Conservation (phyloP, 805 yeast species). For the Tanozyma kutaoensis region DNA sequence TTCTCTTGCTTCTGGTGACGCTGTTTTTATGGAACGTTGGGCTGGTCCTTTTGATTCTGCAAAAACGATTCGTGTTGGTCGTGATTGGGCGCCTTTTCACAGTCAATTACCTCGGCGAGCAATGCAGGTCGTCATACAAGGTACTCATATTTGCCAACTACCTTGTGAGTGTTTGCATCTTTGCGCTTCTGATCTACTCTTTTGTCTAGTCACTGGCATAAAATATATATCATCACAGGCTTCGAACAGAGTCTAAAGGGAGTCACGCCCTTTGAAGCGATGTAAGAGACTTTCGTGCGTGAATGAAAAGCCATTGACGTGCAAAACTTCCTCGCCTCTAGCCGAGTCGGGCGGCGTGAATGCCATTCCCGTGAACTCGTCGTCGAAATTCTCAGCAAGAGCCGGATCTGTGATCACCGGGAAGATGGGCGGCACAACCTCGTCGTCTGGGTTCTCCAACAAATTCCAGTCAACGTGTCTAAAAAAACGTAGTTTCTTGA, state of each 20-base stretch:
- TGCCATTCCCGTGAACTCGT: conserved; percentile 63
- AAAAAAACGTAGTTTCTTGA: conserved; percentile 61
- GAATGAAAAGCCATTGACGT: no score
- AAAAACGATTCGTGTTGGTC: no score
- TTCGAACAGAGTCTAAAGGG: no score
- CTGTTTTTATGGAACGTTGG: no score
- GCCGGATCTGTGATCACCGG: conserved; percentile 74
- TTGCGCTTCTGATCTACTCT: conserved; percentile 1
- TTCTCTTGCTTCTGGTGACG: no score
- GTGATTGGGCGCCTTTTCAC: conserved; percentile 3
- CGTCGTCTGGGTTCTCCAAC: conserved; percentile 27
- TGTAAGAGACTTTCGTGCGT: no score
- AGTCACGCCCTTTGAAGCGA: no score
- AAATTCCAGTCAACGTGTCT: conserved; percentile 61
- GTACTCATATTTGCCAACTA: conserved; percentile 2
- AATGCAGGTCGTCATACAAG: conserved; percentile 4
- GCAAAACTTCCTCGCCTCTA: no score
- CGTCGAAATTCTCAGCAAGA: conserved; percentile 74
- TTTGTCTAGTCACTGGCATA: conserved; percentile 2
- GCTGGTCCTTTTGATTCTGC: no score
- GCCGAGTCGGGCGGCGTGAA: conserved; percentile 13
- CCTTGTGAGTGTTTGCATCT: conserved; percentile 1
- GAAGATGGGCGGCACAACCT: conserved; percentile 59
- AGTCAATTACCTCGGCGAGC: conserved; percentile 5
- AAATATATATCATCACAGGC: no score